These are phyloP conservation scores for Ophiostoma perfectum DNA, from an alignment of 2,329 filamentous ascomycete genomes.

Conservation along the genomic window DNA sequence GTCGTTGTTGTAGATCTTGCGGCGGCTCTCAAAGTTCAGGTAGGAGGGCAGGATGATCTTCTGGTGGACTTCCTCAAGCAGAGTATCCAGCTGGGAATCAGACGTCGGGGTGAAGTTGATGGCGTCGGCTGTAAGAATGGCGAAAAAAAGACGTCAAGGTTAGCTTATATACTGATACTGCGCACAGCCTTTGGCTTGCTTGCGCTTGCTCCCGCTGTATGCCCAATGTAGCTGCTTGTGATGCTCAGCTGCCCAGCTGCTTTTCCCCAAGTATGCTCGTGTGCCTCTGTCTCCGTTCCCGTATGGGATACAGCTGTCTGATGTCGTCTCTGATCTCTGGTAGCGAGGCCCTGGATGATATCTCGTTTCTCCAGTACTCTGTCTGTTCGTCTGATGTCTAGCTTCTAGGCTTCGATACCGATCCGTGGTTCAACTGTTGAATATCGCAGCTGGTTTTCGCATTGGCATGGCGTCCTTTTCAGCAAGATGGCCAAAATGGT, in stretches of 20 bases:
- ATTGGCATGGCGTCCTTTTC: neutral
- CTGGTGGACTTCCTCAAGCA: conserved; percentile 50
- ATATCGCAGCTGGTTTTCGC: neutral
- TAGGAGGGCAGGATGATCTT: conserved; percentile 58
- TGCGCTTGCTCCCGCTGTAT: neutral
- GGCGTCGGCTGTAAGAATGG: conserved; percentile 30
- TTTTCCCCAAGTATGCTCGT: too few relatives aligned
- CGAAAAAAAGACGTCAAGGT: neutral
- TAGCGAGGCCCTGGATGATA: neutral
- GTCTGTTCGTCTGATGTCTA: neutral
- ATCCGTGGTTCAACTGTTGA: neutral
- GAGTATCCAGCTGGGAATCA: conserved; percentile 47
- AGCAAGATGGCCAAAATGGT: too few relatives aligned
- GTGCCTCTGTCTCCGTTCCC: too few relatives aligned
- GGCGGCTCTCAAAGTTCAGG: conserved; percentile 49
- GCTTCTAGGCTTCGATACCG: neutral
- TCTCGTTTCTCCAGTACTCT: neutral
- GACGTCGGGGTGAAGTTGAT: conserved; percentile 48
- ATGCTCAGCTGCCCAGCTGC: neutral
- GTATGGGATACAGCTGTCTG: too few relatives aligned
- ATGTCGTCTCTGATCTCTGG: neutral
- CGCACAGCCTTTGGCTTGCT: neutral
- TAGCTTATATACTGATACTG: neutral
- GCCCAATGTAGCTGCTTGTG: neutral
- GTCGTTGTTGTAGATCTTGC: conserved; percentile 46